These are phyloP conservation scores for Cyclocybe cylindracea DNA, from an alignment of 768 basidiomycete genomes.

Conservation along the genomic window DNA sequence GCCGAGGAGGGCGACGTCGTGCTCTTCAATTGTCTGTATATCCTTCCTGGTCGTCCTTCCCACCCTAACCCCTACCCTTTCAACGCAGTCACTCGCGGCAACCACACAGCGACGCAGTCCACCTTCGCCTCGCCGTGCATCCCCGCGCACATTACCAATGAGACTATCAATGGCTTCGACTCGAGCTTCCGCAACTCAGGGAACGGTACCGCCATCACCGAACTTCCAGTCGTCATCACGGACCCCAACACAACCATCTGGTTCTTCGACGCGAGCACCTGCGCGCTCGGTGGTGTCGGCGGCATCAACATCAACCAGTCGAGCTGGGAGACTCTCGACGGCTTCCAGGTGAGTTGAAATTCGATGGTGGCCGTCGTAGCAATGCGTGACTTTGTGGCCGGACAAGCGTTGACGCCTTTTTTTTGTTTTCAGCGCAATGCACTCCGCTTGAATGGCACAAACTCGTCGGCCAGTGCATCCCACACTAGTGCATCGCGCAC, in stretches of 20 bases:
- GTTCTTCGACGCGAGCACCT: conserved; percentile 61
- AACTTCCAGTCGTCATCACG: conserved; percentile 43
- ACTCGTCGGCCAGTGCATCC: conserved; percentile 2
- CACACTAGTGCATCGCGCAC: conserved; percentile 6
- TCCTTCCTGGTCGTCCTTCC: not conserved
- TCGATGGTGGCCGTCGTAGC: not conserved
- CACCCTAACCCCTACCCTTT: not conserved
- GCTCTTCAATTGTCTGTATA: conserved; percentile 53
- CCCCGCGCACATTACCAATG: conserved; percentile 46
- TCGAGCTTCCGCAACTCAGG: conserved; percentile 50
- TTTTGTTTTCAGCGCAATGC: conserved; percentile 51
- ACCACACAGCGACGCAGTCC: conserved; percentile 58
- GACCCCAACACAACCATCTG: conserved; percentile 51
- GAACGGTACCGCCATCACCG: conserved; percentile 48
- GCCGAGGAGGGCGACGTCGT: conserved; percentile 51
- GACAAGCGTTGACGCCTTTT: not conserved
- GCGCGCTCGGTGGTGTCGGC: conserved; percentile 59
- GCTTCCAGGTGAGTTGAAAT: conserved; percentile 42
- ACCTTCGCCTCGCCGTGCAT: conserved; percentile 56
- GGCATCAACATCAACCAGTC: conserved; percentile 56
- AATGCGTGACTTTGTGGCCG: not conserved
- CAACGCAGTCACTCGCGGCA: conserved; percentile 48
- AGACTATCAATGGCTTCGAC: conserved; percentile 59
- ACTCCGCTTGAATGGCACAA: conserved; percentile 54
- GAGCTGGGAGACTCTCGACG: conserved; percentile 40